phyloP scores from a whole-genome alignment of 2,329 filamentous ascomycete species.

The Trichocomaceae sp. region DNA sequence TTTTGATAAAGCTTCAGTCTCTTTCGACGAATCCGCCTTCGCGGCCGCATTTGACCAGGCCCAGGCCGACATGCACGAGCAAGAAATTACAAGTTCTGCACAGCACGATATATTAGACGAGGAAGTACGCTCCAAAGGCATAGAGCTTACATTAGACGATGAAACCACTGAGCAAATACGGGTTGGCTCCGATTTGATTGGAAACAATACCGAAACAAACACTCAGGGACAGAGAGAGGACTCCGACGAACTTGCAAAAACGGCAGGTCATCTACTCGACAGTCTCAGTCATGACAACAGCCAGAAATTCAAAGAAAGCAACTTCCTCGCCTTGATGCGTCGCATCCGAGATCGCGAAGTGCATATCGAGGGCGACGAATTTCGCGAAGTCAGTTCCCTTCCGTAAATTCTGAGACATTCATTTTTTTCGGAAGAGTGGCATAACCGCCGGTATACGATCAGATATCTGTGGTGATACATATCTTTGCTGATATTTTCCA shows the following conservation, averaged over 20 bases:
- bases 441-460: conserved; percentile 33
- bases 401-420: conserved; percentile 28
- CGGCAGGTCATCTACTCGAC: conserved; percentile 63
- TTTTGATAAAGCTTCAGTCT: conserved; percentile 15
- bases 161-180: conserved; percentile 23
- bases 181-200: conserved; percentile 41
- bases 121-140: conserved; percentile 5
- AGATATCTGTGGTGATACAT: conserved; percentile 23
- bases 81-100: conserved; percentile 16
- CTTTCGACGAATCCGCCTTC: conserved; percentile 41
- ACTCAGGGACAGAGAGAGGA: conserved; percentile 37
- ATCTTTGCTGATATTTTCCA: conserved; percentile 30
- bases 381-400: conserved; percentile 42
- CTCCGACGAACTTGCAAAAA: conserved; percentile 63
- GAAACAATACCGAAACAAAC: conserved; percentile 28
- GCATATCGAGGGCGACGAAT: conserved; percentile 61
- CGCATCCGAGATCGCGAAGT: conserved; percentile 66
- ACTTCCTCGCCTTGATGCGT: conserved; percentile 71
- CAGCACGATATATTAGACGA: conserved; percentile 11
- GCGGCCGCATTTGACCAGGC: conserved; percentile 41
- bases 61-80: conserved; percentile 31
- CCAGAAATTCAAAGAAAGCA: conserved; percentile 70
- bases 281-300: conserved; percentile 62
- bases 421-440: conserved; percentile 29
- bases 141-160: conserved; percentile 8